Base-by-base conservation (phyloP, 257 asterid genomes). In the Fraxinus anomala region DNA sequence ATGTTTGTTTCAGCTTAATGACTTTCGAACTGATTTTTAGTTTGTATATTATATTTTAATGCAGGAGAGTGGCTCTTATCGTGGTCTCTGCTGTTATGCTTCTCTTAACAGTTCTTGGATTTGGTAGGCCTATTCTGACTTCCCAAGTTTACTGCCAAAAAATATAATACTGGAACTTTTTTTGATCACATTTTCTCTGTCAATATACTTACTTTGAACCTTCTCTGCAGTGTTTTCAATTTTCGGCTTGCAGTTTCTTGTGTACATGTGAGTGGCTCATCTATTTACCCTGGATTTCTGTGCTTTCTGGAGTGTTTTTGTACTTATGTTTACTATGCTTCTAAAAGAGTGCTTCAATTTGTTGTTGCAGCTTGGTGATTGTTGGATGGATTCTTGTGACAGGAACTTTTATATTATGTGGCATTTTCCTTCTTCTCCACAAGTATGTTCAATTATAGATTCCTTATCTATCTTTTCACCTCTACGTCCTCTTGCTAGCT, bases 331-430 rank as follows among this genome's bases (percentile, higher is more conserved):
- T 63, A 63, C 34, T 63, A 31, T 56, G 39, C 71, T 72, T 72
- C 40, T 75, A 4, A 19, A 34, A 1, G 9, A 31, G 0, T 72
- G 34, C n/a, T 63, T 67, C 67, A 76, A 63, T 77, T 78, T 73
- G 7, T 76, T 76, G 78, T 86, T 86, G 88, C 96, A 94, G 98
- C 72, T 82, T 94, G 93, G 97, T 92, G 80, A 73, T 92, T 68
- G 30, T 83, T n/a, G 97, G 97, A 77, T 94, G 98, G 98, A 88
- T 94, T 89, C 92, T 94, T 56, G 96, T 94, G 74, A 86, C 98
- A 0, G 95, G 89, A 75, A 94, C 97, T 54, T 94, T 94, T 84
- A 76, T 94, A 69, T 76, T 94, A 73, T 94, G 98, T 70, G 98
- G 97, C 84, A 68, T 94, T 75, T 94, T 94, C 82, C 96, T 94